Evolutionary conservation across 2,329 filamentous ascomycete species (phyloP).

Genomic region (Penicillium expansum): DNA sequence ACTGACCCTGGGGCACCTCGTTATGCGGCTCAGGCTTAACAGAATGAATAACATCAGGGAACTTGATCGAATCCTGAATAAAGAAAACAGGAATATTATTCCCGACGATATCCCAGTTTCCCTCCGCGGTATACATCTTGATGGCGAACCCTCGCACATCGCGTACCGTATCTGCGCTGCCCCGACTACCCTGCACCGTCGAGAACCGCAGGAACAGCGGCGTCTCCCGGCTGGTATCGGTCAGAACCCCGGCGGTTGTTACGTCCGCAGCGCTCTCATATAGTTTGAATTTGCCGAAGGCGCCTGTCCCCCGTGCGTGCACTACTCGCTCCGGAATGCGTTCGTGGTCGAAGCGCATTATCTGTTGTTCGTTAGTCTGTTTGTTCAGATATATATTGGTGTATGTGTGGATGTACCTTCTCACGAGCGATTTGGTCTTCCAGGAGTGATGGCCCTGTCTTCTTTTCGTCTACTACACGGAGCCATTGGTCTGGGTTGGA

Average conservation of each 20-base stretch:
- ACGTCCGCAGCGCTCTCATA: slow-evolving; percentile 63
- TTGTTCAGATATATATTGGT: background rate
- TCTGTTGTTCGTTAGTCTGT: slow-evolving; percentile 27
- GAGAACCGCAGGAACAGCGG: slow-evolving; percentile 71
- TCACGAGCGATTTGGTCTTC: slow-evolving; percentile 72
- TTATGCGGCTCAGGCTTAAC: slow-evolving; percentile 44
- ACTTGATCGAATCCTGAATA: slow-evolving; percentile 43
- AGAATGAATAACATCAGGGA: slow-evolving; percentile 42
- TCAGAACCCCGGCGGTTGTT: slow-evolving; percentile 62
- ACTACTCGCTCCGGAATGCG: slow-evolving; percentile 68
- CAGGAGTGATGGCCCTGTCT: slow-evolving; percentile 65
- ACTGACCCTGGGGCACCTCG: slow-evolving; percentile 51
- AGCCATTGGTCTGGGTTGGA: slow-evolving; percentile 76
- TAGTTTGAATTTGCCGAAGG: slow-evolving; percentile 66
- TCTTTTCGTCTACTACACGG: slow-evolving; percentile 59
- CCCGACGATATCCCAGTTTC: slow-evolving; percentile 60
- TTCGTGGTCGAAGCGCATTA: slow-evolving; percentile 70
- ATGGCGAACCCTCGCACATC: slow-evolving; percentile 78
- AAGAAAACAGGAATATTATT: slow-evolving; percentile 46
- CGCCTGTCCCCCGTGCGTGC: slow-evolving; percentile 63
- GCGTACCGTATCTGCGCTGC: slow-evolving; percentile 77
- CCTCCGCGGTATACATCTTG: slow-evolving; percentile 75
- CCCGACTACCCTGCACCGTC: slow-evolving; percentile 70
- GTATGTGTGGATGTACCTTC: slow-evolving; percentile 53
- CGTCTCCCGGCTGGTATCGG: slow-evolving; percentile 65